A percentile compares a stretch with the other conserved stretches of the same genome.
These are phyloP conservation scores for Toxicodendron radicans DNA, from an alignment of 345 rosid species.

Conservation along the genomic window DNA sequence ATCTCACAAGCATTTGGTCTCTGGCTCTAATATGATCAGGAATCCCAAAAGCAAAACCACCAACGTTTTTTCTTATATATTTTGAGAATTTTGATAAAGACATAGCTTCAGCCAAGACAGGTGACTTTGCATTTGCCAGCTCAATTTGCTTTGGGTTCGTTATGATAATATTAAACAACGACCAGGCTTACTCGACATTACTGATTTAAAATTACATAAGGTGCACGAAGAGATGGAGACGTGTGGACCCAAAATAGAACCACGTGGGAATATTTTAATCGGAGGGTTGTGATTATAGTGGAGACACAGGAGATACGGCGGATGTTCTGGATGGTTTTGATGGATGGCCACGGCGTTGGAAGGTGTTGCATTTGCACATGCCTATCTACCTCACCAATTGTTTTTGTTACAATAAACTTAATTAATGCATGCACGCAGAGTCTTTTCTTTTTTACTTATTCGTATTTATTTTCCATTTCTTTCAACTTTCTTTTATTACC, in stretches of 20 bases:
- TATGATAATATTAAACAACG: slow-evolving; percentile 8
- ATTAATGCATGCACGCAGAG: background rate
- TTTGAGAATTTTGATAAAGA: slow-evolving; percentile 19
- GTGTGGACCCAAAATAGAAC: slow-evolving; percentile 26
- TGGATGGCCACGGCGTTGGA: slow-evolving; percentile 49
- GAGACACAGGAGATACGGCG: slow-evolving; percentile 43
- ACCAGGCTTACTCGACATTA: slow-evolving; percentile 7
- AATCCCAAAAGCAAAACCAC: slow-evolving; percentile 24
- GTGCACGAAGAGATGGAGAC: slow-evolving; percentile 20
- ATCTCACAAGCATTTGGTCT: slow-evolving; percentile 4
- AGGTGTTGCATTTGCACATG: slow-evolving; percentile 35
- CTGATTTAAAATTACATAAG: slow-evolving; percentile 3
- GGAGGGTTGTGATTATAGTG: slow-evolving; percentile 13
- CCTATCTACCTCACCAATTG: slow-evolving; percentile 8
- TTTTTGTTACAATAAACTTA: slow-evolving; percentile 9
- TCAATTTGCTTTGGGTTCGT: slow-evolving; percentile 3
- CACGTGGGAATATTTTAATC: slow-evolving; percentile 20
- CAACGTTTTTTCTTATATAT: background rate
- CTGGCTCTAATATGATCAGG: slow-evolving; percentile 15
- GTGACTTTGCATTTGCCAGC: slow-evolving; percentile 19
- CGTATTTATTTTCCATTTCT: background rate
- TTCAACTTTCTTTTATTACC: background rate
- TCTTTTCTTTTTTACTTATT: background rate
- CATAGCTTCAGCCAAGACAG: slow-evolving; percentile 24
- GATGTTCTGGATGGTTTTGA: slow-evolving; percentile 43